These are phyloP conservation scores for Colletotrichum magnum DNA, from an alignment of 2,329 filamentous ascomycete species.

Conservation along the genomic window DNA sequence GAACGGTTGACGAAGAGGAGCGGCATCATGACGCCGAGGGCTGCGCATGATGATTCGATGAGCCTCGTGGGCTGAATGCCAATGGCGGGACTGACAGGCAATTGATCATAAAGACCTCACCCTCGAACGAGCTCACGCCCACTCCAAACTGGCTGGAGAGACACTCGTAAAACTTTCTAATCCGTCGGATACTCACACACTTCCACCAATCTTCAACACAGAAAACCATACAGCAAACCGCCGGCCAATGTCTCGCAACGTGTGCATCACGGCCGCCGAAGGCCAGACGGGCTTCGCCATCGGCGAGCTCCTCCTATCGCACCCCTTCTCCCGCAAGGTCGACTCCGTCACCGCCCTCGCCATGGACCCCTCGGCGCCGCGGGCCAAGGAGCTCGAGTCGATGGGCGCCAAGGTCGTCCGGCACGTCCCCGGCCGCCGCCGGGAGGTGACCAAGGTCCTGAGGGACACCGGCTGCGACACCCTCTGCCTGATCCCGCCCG, in stretches of 20 bases:
- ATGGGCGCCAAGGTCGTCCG: slow-evolving; percentile 59
- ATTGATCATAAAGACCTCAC: no score
- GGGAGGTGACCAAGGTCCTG: slow-evolving; percentile 55
- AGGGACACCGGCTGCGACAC: slow-evolving; percentile 61
- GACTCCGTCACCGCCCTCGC: slow-evolving; percentile 57
- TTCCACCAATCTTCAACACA: no score
- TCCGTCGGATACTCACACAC: no score
- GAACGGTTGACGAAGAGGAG: no score
- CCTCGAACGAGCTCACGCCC: no score
- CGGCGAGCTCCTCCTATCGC: slow-evolving; percentile 62
- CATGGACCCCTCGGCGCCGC: slow-evolving; percentile 54
- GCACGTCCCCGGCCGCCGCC: slow-evolving; percentile 57
- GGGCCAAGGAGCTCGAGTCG: slow-evolving; percentile 56
- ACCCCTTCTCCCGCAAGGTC: slow-evolving; percentile 59
- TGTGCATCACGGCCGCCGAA: slow-evolving; percentile 64
- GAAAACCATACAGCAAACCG: no score
- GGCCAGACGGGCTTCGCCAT: slow-evolving; percentile 67
- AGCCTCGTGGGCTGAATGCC: no score
- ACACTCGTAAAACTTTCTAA: no score
- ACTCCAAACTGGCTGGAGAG: no score
- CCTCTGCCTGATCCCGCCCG: slow-evolving; percentile 64
- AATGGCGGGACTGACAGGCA: no score
- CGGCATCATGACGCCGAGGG: no score
- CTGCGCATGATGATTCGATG: no score
- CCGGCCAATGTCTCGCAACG: slow-evolving; percentile 58